Conservation (phyloP, 129 eudicot genomes). For the Cynara cardunculus region DNA sequence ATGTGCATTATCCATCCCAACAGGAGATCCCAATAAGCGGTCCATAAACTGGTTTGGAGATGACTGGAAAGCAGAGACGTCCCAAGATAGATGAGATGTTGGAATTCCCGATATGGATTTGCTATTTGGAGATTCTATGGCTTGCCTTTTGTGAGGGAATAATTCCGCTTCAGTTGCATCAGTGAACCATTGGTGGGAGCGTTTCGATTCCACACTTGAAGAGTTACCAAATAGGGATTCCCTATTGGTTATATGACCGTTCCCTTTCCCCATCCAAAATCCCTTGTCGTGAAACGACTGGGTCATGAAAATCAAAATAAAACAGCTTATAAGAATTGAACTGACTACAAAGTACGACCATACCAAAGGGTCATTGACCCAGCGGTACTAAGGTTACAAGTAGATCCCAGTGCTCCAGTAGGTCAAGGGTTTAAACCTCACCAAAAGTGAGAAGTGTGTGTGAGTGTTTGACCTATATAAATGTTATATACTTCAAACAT, state of each 20-base stretch:
- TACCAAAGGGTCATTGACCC: background rate
- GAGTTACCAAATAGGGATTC: slow-evolving; percentile 51
- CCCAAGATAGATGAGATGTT: slow-evolving; percentile 48
- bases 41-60: slow-evolving; percentile 61
- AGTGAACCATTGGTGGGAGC: slow-evolving; percentile 61
- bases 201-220: slow-evolving; percentile 53
- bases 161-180: slow-evolving; percentile 64
- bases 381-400: too few relatives aligned
- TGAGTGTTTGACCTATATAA: too few relatives aligned
- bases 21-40: slow-evolving; percentile 53
- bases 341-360: background rate
- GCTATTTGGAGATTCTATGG: slow-evolving; percentile 45
- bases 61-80: slow-evolving; percentile 49
- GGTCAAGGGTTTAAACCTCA: too few relatives aligned
- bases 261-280: slow-evolving; percentile 67
- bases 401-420: too few relatives aligned
- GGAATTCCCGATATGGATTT: slow-evolving; percentile 38
- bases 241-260: slow-evolving; percentile 41
- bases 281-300: slow-evolving; percentile 70
- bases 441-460: too few relatives aligned
- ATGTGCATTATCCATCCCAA: slow-evolving; percentile 27
- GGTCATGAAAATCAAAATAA: background rate
- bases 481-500: too few relatives aligned
- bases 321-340: background rate
- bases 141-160: slow-evolving; percentile 71